phyloP scores from a whole-genome alignment of 257 asterid genomes.

The Echium plantagineum region DNA sequence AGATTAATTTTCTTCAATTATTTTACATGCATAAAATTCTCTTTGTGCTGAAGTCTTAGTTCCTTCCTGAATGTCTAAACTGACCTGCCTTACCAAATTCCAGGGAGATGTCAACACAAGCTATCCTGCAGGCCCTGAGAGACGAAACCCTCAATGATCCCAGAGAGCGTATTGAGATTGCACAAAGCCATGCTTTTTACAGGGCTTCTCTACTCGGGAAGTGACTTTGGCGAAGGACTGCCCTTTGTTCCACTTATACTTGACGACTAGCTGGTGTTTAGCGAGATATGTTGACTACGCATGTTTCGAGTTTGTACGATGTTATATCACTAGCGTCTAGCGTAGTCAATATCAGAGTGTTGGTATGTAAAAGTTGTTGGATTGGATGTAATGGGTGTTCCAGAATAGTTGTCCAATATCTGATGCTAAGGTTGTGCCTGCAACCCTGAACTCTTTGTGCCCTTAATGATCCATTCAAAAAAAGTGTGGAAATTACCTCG shows the following conservation, averaged over 20 bases:
- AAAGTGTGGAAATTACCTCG: too few relatives aligned
- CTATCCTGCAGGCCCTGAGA: conserved; percentile 70
- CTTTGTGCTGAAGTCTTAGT: neutral
- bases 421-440: too few relatives aligned
- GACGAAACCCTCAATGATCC: conserved; percentile 84
- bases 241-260: too few relatives aligned
- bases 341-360: neutral
- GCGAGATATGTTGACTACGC: neutral
- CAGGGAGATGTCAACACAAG: conserved; percentile 59
- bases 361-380: conserved; percentile 1
- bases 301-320: neutral
- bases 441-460: too few relatives aligned
- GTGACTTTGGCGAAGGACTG: neutral
- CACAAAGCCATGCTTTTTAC: conserved; percentile 71
- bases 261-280: neutral
- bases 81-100: neutral
- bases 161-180: conserved; percentile 75
- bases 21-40: neutral
- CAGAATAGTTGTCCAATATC: too few relatives aligned
- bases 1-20: neutral
- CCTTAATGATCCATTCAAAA: too few relatives aligned
- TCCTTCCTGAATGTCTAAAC: neutral
- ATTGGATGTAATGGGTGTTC: neutral
- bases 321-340: neutral
- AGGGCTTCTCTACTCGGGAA: conserved; percentile 79